A percentile compares a stretch with the other conserved stretches of the same genome.
Conservation (phyloP, 805 yeast genomes). For the Yamadazyma ubonensis region DNA sequence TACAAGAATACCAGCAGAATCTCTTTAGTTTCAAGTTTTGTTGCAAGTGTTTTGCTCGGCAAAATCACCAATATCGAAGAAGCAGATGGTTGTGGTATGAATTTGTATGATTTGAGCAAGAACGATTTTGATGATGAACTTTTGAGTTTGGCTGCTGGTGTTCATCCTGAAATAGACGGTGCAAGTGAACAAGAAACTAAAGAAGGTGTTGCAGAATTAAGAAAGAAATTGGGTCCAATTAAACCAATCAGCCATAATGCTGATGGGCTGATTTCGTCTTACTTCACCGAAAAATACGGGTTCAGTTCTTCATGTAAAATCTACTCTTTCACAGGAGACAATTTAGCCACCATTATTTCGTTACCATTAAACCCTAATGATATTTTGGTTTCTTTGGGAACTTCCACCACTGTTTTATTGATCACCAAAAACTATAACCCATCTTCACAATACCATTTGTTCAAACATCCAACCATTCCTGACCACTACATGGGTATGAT, state of each 20-base stretch:
- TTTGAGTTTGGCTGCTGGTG: slow-evolving; percentile 54
- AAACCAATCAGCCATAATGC: slow-evolving; percentile 50
- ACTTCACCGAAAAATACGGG: slow-evolving; percentile 66
- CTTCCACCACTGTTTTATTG: slow-evolving; percentile 84
- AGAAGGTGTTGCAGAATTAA: slow-evolving; percentile 41
- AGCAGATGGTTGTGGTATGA: slow-evolving; percentile 93
- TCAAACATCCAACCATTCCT: slow-evolving; percentile 80
- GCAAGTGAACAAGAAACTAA: slow-evolving; percentile 19
- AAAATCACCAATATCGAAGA: slow-evolving; percentile 65
- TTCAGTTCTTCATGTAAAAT: slow-evolving; percentile 56
- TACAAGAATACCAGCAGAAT: slow-evolving; percentile 62
- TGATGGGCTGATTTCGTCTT: slow-evolving; percentile 54
- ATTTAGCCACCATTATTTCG: slow-evolving; percentile 82
- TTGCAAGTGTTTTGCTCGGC: slow-evolving; percentile 71
- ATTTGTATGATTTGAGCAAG: slow-evolving; percentile 68
- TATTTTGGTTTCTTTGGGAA: slow-evolving; percentile 78
- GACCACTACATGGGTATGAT: slow-evolving; percentile 90
- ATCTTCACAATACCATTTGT: slow-evolving; percentile 78
- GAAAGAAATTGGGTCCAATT: slow-evolving; percentile 52
- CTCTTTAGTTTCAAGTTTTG: slow-evolving; percentile 74
- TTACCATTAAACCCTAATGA: slow-evolving; percentile 77
- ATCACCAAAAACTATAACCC: slow-evolving; percentile 78
- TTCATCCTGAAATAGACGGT: slow-evolving; percentile 43
- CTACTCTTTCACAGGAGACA: slow-evolving; percentile 86
- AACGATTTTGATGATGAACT: slow-evolving; percentile 57